A percentile compares a stretch with the other conserved stretches of the same genome.
Evolutionary conservation across 2,329 filamentous ascomycete genomes (phyloP).

Genomic region (Cercospora sp.): DNA sequence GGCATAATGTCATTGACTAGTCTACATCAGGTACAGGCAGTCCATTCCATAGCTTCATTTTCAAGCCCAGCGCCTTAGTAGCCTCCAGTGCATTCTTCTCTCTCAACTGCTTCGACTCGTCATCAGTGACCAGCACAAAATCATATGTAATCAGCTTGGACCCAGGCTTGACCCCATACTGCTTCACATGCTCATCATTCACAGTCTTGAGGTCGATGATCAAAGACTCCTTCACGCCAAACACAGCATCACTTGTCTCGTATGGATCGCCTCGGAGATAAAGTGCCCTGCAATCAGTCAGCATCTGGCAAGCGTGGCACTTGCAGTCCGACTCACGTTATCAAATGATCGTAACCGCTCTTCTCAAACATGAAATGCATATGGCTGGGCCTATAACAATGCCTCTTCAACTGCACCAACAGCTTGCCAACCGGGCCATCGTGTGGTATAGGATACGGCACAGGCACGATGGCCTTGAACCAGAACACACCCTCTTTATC

Average conservation of each 20-base stretch:
- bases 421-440: slow-evolving; percentile 81
- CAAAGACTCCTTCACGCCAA: slow-evolving; percentile 80
- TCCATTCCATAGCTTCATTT: slow-evolving; percentile 73
- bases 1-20: slow-evolving; percentile 33
- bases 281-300: slow-evolving; percentile 54
- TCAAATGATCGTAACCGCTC: slow-evolving; percentile 73
- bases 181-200: slow-evolving; percentile 53
- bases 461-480: slow-evolving; percentile 82
- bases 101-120: slow-evolving; percentile 66
- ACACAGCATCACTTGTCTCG: slow-evolving; percentile 80
- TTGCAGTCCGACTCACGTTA: slow-evolving; percentile 65
- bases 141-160: slow-evolving; percentile 61
- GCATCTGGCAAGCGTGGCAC: neutral
- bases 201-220: slow-evolving; percentile 64
- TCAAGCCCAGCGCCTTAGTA: slow-evolving; percentile 64
- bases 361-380: slow-evolving; percentile 91
- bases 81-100: slow-evolving; percentile 68
- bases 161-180: slow-evolving; percentile 66
- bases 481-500: slow-evolving; percentile 75
- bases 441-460: slow-evolving; percentile 81
- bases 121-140: slow-evolving; percentile 73
- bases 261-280: slow-evolving; percentile 79
- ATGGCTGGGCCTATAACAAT: slow-evolving; percentile 75
- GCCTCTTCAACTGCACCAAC: slow-evolving; percentile 65
- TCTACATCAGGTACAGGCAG: slow-evolving; percentile 72